These are phyloP conservation scores for Calocera viscosa DNA, from an alignment of 768 basidiomycete genomes.

Conservation along the genomic window DNA sequence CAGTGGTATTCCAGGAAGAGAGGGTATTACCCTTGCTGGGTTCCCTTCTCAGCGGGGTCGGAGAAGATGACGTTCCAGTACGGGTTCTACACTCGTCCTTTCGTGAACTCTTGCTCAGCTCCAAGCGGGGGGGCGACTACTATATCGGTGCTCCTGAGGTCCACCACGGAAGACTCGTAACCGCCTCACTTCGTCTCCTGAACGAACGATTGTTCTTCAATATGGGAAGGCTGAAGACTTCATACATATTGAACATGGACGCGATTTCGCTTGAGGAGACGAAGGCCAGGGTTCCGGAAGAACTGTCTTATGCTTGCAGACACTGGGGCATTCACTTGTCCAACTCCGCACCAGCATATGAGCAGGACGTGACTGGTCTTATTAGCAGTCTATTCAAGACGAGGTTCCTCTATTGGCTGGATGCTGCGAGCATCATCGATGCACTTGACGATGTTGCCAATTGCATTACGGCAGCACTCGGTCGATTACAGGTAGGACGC, in stretches of 20 bases:
- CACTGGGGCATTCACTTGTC: neutral
- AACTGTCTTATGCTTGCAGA: neutral
- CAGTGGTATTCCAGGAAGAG: neutral
- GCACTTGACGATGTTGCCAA: no score
- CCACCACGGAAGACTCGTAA: neutral
- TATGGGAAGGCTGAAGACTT: neutral
- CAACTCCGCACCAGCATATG: neutral
- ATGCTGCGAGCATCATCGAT: no score
- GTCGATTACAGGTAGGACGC: no score
- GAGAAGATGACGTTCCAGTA: neutral
- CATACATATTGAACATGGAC: neutral
- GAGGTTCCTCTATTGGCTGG: no score
- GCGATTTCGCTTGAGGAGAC: neutral
- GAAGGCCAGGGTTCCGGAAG: neutral
- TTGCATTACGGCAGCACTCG: no score
- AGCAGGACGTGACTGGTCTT: no score
- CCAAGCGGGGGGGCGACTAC: neutral
- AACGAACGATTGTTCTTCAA: neutral
- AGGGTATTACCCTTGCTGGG: neutral
- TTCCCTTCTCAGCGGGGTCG: neutral
- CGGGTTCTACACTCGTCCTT: neutral
- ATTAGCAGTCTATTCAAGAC: no score
- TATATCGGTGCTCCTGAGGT: neutral
- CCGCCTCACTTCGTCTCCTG: neutral
- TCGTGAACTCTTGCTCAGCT: neutral